Evolutionary conservation across 495 filamentous ascomycete genomes (phyloP).

Genomic region (Trichoderma gamsii): DNA sequence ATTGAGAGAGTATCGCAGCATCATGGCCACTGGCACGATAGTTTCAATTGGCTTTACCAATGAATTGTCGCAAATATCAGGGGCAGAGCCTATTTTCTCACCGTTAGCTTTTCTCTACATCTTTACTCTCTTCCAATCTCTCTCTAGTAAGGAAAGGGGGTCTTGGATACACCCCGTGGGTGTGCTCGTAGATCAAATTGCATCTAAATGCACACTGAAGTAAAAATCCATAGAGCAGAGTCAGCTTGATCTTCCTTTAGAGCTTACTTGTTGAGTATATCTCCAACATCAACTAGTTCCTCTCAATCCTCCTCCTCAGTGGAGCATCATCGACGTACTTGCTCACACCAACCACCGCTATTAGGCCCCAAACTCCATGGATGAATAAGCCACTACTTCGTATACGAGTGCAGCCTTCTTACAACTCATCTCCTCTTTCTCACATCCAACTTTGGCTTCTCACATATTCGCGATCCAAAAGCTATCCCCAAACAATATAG

Average conservation of each 20-base stretch:
- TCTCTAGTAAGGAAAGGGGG: no score
- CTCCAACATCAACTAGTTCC: no score
- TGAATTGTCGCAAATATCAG: conserved; percentile 77
- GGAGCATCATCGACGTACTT: neutral
- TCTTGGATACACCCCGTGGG: conserved; percentile 78
- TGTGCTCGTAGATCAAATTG: conserved; percentile 99
- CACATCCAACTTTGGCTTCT: neutral
- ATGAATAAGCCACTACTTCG: no score
- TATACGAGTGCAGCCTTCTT: neutral
- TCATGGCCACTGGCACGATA: conserved; percentile 83
- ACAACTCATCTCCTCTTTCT: neutral
- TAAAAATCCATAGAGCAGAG: no score
- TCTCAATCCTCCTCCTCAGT: neutral
- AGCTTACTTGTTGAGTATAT: neutral
- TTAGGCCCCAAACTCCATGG: neutral
- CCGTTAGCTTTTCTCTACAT: conserved; percentile 13
- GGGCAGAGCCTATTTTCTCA: conserved; percentile 50
- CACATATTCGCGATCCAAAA: neutral
- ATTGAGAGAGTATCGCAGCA: conserved; percentile 83
- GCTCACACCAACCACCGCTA: neutral
- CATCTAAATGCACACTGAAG: no score
- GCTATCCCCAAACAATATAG: neutral
- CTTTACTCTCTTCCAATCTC: conserved; percentile 15
- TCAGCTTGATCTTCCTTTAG: neutral
- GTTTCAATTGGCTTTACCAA: conserved; percentile 83